Percentiles rank a stretch among this genome's conserved stretches.
These are phyloP conservation scores for Fraxinus angustifolia DNA, from an alignment of 305 asterid genomes.

Conservation along the genomic window DNA sequence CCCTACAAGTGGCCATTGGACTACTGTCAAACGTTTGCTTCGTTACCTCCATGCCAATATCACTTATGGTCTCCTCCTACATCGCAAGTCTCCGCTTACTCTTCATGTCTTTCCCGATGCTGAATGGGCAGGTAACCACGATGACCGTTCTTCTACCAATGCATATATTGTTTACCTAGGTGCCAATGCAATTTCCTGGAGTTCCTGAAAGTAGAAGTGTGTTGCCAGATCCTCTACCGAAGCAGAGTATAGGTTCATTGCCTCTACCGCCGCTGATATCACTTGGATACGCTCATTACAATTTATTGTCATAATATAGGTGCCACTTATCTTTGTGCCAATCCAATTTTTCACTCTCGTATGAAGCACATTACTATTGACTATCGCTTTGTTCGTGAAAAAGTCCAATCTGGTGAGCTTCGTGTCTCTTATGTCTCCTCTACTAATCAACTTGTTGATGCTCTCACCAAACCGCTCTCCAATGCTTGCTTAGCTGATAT, in stretches of 20 bases:
- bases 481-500: neutral
- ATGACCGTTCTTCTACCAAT: neutral
- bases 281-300: neutral
- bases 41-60: neutral
- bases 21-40: neutral
- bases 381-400: neutral
- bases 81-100: neutral
- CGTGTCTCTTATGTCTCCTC: neutral
- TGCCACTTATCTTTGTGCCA: neutral
- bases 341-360: neutral
- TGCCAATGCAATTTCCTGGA: neutral
- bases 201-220: neutral
- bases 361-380: neutral
- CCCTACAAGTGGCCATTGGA: neutral
- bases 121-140: neutral
- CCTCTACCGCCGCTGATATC: neutral
- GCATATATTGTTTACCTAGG: neutral
- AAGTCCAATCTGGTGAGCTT: neutral
- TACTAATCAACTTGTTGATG: neutral
- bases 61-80: neutral
- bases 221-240: neutral
- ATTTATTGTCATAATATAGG: conserved; percentile 5
- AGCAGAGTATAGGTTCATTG: neutral
- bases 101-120: neutral
- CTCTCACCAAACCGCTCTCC: neutral